Evolutionary conservation across 495 filamentous ascomycete genomes (phyloP).

Genomic region (Viridothelium virens): DNA sequence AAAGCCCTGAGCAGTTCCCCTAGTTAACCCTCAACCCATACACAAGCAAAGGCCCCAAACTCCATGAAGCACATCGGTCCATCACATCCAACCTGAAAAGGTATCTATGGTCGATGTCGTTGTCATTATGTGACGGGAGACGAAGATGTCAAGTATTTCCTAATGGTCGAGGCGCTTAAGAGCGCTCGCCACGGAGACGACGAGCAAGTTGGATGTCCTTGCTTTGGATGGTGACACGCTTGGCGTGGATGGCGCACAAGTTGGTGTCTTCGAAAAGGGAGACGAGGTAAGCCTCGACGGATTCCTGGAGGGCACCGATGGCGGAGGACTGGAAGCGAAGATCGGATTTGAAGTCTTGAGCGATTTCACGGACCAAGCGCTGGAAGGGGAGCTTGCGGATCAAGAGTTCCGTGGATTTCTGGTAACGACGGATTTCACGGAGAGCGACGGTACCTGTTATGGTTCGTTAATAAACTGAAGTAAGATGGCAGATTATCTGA

Average conservation of each 20-base stretch:
- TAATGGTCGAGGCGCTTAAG: conserved; percentile 20
- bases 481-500: conserved; percentile 12
- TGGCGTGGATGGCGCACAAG: conserved; percentile 99
- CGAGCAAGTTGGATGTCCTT: conserved; percentile 34
- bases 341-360: conserved; percentile 99
- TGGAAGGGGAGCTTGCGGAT: conserved; percentile 99
- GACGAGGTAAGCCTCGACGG: conserved; percentile 99
- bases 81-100: conserved; percentile 22
- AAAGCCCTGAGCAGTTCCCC: conserved; percentile 13
- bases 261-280: conserved; percentile 99
- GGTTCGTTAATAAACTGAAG: conserved; percentile 32
- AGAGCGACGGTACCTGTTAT: conserved; percentile 90
- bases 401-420: conserved; percentile 99
- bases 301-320: conserved; percentile 99
- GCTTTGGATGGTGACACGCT: conserved; percentile 61
- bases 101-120: conserved; percentile 20
- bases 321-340: conserved; percentile 99
- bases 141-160: conserved; percentile 14
- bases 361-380: conserved; percentile 99
- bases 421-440: conserved; percentile 99
- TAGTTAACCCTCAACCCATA: conserved; percentile 18
- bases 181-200: conserved; percentile 32
- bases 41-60: conserved; percentile 14
- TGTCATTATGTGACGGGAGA: conserved; percentile 18
- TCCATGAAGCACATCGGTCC: conserved; percentile 21